Evolutionary conservation across 768 basidiomycete genomes (phyloP).

Genomic region (Mycena rosella): DNA sequence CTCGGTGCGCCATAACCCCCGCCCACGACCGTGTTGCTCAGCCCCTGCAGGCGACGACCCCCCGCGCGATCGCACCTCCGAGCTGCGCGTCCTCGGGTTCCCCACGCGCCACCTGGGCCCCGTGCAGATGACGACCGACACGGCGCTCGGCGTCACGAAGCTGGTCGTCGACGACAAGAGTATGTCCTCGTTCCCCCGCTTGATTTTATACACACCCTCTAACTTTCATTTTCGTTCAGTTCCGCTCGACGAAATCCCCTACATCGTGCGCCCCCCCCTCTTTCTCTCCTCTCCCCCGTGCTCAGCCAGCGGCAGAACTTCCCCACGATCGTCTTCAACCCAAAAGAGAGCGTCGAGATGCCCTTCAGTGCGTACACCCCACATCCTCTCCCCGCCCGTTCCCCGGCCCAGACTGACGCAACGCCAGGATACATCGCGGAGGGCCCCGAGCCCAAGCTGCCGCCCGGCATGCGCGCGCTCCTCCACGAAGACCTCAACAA

Average conservation of each 20-base stretch:
- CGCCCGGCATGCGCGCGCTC: conserved; percentile 90
- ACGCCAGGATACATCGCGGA: conserved; percentile 62
- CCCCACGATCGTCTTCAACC: conserved; percentile 91
- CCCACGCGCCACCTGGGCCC: conserved; percentile 87
- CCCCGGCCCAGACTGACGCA: too few species aligned
- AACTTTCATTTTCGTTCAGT: conserved; percentile 49
- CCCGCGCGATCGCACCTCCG: conserved; percentile 91
- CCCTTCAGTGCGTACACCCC: conserved; percentile 90
- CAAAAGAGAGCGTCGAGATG: conserved; percentile 96
- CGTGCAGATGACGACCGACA: conserved; percentile 99
- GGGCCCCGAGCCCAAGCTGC: conserved; percentile 76
- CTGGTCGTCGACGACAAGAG: conserved; percentile 80
- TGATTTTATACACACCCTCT: neutral
- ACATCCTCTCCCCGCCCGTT: neutral
- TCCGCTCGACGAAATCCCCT: conserved; percentile 78
- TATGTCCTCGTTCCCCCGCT: conserved; percentile 47
- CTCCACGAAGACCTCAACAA: conserved; percentile 90
- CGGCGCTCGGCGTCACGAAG: conserved; percentile 93
- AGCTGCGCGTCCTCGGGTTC: conserved; percentile 89
- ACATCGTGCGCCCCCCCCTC: conserved; percentile 70
- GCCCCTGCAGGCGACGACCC: conserved; percentile 87
- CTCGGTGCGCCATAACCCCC: conserved; percentile 20
- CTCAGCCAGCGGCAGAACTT: conserved; percentile 69
- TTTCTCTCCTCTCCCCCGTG: neutral
- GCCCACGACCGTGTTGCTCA: neutral